phyloP scores from a whole-genome alignment of 2,329 filamentous ascomycete genomes.

The Colletotrichum cereale region DNA sequence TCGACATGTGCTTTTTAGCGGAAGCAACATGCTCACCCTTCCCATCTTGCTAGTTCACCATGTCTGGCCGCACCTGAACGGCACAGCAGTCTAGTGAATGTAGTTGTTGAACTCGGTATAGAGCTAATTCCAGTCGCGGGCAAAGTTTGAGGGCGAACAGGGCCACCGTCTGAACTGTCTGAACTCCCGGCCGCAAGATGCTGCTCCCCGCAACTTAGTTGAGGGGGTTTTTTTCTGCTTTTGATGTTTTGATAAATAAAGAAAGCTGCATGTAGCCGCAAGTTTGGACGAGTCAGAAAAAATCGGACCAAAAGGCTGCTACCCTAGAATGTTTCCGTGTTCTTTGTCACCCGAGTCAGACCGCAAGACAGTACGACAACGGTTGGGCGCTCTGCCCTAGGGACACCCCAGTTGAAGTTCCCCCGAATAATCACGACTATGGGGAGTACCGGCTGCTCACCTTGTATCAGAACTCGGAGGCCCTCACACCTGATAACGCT shows the following conservation, averaged over 20 bases:
- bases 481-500: background rate
- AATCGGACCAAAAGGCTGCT: background rate
- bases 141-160: background rate
- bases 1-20: too few species aligned
- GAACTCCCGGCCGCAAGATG: background rate
- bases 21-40: too few species aligned
- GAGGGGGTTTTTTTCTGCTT: background rate
- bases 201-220: slow-evolving; percentile 2
- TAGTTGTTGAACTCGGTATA: too few species aligned
- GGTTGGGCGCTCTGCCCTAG: background rate
- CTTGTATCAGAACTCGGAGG: background rate
- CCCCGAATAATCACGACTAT: background rate
- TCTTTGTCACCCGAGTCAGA: background rate
- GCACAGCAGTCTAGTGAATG: too few species aligned
- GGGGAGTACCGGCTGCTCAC: background rate
- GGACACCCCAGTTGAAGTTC: background rate
- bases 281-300: background rate
- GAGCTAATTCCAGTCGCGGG: too few species aligned
- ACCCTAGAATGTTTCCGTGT: background rate
- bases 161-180: background rate
- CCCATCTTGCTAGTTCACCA: too few species aligned
- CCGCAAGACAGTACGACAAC: background rate
- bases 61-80: too few species aligned
- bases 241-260: too few species aligned
- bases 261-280: background rate